Base-by-base conservation (phyloP, 306 rosid species). In the Vigna radiata region DNA sequence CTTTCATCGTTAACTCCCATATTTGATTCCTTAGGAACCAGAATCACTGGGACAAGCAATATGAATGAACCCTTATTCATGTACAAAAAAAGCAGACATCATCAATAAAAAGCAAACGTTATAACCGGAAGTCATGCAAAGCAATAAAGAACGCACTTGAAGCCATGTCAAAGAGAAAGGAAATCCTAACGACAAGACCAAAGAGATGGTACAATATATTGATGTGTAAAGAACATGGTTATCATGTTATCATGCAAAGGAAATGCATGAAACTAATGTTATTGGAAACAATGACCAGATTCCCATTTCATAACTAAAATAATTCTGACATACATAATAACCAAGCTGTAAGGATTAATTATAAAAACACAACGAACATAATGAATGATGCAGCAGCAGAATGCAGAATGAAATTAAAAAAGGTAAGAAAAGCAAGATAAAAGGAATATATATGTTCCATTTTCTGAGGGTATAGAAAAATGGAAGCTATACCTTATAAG, bases 1-100 rank as follows among this genome's bases (percentile, higher is more conserved):
- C 74, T 86, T 23, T 82, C 85, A 44, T 81, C 85, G n/a, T 68
- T 67, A 49, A 60, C 31, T 69, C 66, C 92, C 99, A 95, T 92
- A 78, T 83, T 86, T 39, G 81, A 68, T 70, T 78, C 78, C 79
- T 18, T 15, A 78, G 59, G 60, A 84, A 78, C 66, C 76, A 65
- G 41, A 70, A 65, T 75, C 72, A 54, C 76, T 2, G 16, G 2
- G 29, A 50, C n/a, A 83, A 73, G 56, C 76, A 58, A 71, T 64
- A 77, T 72, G 78, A 49, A 18, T 33, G 8, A 63, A 63, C 70
- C 71, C 33, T 18, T 21, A 52, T 43, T 12, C 70, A 41, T 21
- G 31, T 19, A 19, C 6, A 41, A 53, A 49, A 25, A 41, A 6
- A 66, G 4, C 19, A 21, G 1, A 41, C 10, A 17, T 13, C 0